Evolutionary conservation across 805 yeast species (phyloP).

Genomic region (Schwanniomyces sp.): DNA sequence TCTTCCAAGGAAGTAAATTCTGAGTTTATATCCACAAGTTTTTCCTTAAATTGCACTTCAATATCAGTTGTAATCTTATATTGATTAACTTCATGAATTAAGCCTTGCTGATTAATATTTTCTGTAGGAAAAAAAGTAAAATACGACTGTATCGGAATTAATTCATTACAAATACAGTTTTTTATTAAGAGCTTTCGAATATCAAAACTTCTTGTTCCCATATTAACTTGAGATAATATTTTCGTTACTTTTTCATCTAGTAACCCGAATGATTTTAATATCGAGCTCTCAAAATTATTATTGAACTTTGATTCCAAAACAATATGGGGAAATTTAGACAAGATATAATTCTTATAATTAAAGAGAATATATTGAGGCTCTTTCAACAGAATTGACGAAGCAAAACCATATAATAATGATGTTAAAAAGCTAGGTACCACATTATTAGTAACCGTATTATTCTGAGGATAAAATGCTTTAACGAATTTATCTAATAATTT

Average conservation of each 20-base stretch:
- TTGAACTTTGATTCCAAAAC: slow-evolving; percentile 14
- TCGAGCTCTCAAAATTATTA: slow-evolving; percentile 14
- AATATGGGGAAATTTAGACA: slow-evolving; percentile 26
- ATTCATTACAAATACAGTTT: slow-evolving; percentile 27
- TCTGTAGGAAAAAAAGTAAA: slow-evolving; percentile 27
- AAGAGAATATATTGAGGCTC: slow-evolving; percentile 23
- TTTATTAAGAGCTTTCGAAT: slow-evolving; percentile 28
- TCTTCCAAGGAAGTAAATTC: slow-evolving; percentile 44
- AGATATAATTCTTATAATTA: slow-evolving; percentile 37
- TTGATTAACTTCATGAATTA: slow-evolving; percentile 27
- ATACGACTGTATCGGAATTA: slow-evolving; percentile 24
- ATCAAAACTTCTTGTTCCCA: slow-evolving; percentile 11
- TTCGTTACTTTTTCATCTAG: slow-evolving; percentile 11
- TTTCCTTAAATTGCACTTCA: slow-evolving; percentile 25
- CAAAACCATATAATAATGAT: slow-evolving; percentile 20
- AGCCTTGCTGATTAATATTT: slow-evolving; percentile 18
- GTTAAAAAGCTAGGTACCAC: slow-evolving; percentile 18
- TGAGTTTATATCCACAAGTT: slow-evolving; percentile 30
- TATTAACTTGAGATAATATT: slow-evolving; percentile 8
- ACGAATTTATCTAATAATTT: slow-evolving; percentile 11
- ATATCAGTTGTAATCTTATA: slow-evolving; percentile 21
- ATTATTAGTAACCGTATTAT: slow-evolving; percentile 9
- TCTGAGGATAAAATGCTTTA: slow-evolving; percentile 6
- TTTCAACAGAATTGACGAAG: slow-evolving; percentile 15
- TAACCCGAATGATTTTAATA: slow-evolving; percentile 12